Conservation (phyloP, 257 asterid genomes). For the Nicotiana otophora region DNA sequence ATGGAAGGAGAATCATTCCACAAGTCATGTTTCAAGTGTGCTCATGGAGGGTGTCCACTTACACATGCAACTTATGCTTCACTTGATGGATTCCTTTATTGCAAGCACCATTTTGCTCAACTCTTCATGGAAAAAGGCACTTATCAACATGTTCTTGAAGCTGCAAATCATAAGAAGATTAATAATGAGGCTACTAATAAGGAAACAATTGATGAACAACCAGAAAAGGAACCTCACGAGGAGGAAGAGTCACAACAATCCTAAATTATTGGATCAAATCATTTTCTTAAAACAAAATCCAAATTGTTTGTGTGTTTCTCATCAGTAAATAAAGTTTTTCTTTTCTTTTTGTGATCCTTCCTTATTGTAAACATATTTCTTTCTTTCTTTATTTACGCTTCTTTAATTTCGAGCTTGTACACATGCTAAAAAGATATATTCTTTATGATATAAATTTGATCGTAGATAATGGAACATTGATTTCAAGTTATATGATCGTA, state of each 20-base stretch:
- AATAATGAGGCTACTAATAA: slow-evolving; percentile 4
- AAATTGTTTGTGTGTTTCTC: neutral
- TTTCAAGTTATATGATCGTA: too few relatives aligned
- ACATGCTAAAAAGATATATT: neutral
- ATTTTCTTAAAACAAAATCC: neutral
- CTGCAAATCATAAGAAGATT: slow-evolving; percentile 29
- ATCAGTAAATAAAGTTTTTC: slow-evolving; percentile 3
- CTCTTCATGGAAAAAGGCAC: slow-evolving; percentile 67
- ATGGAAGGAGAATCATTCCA: slow-evolving; percentile 68
- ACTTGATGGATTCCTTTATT: slow-evolving; percentile 49
- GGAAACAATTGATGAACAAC: slow-evolving; percentile 1
- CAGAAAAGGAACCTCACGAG: slow-evolving; percentile 11
- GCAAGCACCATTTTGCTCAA: slow-evolving; percentile 61
- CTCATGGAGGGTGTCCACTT: slow-evolving; percentile 56
- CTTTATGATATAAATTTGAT: too few relatives aligned
- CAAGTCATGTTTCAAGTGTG: slow-evolving; percentile 61
- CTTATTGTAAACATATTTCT: slow-evolving; percentile 1
- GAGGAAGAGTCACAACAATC: slow-evolving; percentile 6
- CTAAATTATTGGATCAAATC: neutral
- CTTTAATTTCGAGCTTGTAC: neutral
- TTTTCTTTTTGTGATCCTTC: neutral
- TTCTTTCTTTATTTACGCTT: neutral
- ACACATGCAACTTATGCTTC: slow-evolving; percentile 62
- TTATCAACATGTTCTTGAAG: slow-evolving; percentile 50
- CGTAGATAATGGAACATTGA: too few relatives aligned